Conservation (phyloP, 2,329 filamentous ascomycete species). For the Chaetomium globosum region DNA sequence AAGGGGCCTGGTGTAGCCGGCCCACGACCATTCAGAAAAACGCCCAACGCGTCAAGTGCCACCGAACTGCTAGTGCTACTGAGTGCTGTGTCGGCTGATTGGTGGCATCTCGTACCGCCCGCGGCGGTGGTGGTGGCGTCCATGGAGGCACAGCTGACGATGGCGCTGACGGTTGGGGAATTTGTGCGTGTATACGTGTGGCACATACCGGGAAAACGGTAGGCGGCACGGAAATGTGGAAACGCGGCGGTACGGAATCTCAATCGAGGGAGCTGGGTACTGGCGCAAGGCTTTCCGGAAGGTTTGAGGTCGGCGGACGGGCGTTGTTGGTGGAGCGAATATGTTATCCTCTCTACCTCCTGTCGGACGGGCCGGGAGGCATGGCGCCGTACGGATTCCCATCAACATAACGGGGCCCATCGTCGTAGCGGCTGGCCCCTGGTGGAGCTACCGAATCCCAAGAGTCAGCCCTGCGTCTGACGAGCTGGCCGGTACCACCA, state of each 20-base stretch:
- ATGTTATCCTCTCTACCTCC: conserved; percentile 39
- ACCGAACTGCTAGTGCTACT: too few relatives aligned
- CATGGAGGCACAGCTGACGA: conserved; percentile 14
- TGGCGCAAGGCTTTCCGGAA: conserved; percentile 14
- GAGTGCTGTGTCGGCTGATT: neutral
- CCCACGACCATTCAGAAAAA: neutral
- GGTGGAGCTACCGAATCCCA: conserved; percentile 49
- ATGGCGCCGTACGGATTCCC: conserved; percentile 52
- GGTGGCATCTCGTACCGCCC: conserved; percentile 9
- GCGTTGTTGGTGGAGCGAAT: neutral
- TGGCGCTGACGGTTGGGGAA: neutral
- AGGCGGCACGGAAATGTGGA: neutral
- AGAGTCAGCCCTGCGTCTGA: conserved; percentile 49
- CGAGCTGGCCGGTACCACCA: conserved; percentile 35
- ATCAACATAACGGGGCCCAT: conserved; percentile 52
- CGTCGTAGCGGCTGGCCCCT: conserved; percentile 46
- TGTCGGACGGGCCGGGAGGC: conserved; percentile 46
- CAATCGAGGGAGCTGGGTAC: conserved; percentile 14
- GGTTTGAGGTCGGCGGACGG: neutral
- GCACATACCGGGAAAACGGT: conserved; percentile 22
- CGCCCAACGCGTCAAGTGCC: conserved; percentile 1
- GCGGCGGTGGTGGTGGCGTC: conserved; percentile 13
- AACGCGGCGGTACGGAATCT: conserved; percentile 8
- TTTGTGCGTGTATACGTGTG: conserved; percentile 21
- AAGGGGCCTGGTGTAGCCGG: neutral